Evolutionary conservation across 352 stramenopile species (phyloP), one percentile per base, ranked within the genome.

Genomic region (Blastocystis sp.): DNA sequence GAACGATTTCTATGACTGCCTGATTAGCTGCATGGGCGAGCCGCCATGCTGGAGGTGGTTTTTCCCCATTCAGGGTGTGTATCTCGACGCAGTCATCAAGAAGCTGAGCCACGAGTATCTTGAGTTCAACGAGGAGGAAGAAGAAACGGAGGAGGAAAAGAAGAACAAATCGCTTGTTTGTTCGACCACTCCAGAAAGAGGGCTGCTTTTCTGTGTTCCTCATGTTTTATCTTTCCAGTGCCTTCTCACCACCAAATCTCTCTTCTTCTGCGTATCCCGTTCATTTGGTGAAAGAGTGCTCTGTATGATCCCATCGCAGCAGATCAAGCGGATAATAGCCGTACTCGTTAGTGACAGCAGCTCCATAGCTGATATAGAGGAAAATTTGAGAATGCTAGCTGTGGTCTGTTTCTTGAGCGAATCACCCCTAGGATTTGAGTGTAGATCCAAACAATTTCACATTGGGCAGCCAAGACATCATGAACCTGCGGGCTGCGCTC

Each of bases 11-110:
- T 84, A 70, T 28, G 74, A 84, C 38, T 84, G 74, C 28, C 1
- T 84, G 4, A 40, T 84, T n/a, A 84, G 74, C 60, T 69, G n/a
- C 7, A 84, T 84, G 74, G 74, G 74, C 53, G 74, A 84, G 40
- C 74, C 74, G 17, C 52, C 52, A 17, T 56, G 45, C 11, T 59
- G 52, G 52, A 38, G 56, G 1, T 84, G 74, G 74, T 10, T 69
- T 28, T 2, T 84, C 48, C 74, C 74, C 9, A 28, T 84, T 5
- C 52, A 84, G 28, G 74, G 74, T 14, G 41, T 48, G 21, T 84
- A 84, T 38, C 65, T 84, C 14, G 10, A 61, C 14, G 52, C 17
- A 2, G 52, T 84, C 23, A 23, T 84, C 23, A 84, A 64, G 45
- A 84, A 84, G 38, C 53, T 84, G 5, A 84, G 74, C 56, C 38